phyloP scores from a whole-genome alignment of 2,329 filamentous ascomycete genomes.

The Clarireedia hainanense region DNA sequence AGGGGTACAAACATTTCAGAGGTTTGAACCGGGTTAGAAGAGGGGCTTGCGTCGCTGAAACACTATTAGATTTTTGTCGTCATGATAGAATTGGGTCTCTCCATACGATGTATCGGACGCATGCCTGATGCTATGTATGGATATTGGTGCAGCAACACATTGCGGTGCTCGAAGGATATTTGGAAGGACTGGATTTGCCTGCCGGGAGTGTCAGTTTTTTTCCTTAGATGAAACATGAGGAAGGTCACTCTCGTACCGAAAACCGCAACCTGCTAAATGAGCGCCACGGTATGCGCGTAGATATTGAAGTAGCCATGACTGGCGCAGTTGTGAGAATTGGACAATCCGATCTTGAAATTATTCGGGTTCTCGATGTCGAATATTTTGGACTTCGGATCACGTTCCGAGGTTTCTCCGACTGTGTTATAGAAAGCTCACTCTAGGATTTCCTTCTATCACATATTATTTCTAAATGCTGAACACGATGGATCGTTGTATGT shows the following conservation, averaged over 20 bases:
- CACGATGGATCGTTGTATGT: too few relatives aligned
- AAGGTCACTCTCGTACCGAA: constrained; percentile 9
- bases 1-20: neutral
- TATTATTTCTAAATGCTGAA: too few relatives aligned
- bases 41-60: neutral
- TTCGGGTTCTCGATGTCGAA: constrained; percentile 4
- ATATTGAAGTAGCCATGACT: constrained; percentile 21
- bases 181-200: constrained; percentile 14
- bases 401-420: neutral
- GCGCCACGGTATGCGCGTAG: constrained; percentile 22
- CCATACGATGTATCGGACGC: constrained; percentile 1
- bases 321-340: constrained; percentile 2
- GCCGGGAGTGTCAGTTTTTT: constrained; percentile 3
- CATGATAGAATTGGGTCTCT: too few relatives aligned
- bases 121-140: neutral
- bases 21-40: neutral
- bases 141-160: neutral
- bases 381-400: constrained; percentile 2
- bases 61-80: neutral
- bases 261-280: constrained; percentile 11
- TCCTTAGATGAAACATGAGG: neutral
- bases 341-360: neutral
- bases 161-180: constrained; percentile 3
- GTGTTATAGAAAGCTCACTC: too few relatives aligned
- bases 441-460: too few relatives aligned